Evolutionary conservation across 164 flowering plant species (phyloP).

Genomic region (Amborella trichopoda): DNA sequence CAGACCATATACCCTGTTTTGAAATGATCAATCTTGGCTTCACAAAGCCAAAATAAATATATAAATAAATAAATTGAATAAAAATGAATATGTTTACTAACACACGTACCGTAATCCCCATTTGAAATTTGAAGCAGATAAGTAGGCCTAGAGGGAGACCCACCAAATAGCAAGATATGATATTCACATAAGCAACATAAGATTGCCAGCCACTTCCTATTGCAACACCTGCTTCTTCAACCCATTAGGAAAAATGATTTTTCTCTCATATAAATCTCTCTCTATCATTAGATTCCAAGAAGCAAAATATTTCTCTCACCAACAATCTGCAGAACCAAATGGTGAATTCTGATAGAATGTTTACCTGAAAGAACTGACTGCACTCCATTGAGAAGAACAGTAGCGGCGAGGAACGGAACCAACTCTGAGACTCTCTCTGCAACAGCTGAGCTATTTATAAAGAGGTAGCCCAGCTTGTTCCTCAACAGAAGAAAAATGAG

Average conservation of each 20-base stretch:
- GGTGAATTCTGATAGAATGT: no score
- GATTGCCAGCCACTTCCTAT: neutral
- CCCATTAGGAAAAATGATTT: no score
- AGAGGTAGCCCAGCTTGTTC: neutral
- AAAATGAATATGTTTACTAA: neutral
- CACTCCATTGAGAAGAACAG: neutral
- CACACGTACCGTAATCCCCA: conserved; percentile 1
- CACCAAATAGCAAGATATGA: neutral
- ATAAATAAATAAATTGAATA: neutral
- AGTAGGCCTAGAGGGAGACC: conserved; percentile 2
- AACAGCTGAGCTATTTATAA: neutral
- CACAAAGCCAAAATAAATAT: neutral
- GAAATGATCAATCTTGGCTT: no score
- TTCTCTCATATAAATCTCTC: no score
- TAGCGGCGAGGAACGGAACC: neutral
- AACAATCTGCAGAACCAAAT: no score
- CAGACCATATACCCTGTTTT: conserved; percentile 2
- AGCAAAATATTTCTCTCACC: no score
- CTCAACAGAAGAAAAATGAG: neutral
- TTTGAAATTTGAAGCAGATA: conserved; percentile 1
- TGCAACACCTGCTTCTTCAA: conserved; percentile 1
- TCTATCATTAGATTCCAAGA: no score
- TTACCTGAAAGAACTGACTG: conserved; percentile 1
- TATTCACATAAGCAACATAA: neutral
- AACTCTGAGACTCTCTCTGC: conserved; percentile 1